Base-by-base conservation (phyloP, 306 rosid genomes). In the Gastrolobium bilobum region DNA sequence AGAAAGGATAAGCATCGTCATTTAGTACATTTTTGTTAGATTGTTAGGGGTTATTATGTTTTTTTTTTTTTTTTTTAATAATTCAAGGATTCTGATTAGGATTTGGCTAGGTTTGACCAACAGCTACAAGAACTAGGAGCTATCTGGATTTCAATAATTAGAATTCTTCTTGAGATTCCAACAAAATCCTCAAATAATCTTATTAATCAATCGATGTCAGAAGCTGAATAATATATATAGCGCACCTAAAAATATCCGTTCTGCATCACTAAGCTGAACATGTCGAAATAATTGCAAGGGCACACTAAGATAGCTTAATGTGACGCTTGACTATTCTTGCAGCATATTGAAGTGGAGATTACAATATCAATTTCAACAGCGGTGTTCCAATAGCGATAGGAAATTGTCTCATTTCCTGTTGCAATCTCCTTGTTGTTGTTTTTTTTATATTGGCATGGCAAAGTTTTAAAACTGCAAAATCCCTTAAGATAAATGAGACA, bases 211-310 rank as follows among this genome's bases (percentile, higher is more conserved):
- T 61, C 46, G 35, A 29, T 66, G 4, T 66, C 2, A 20, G 26
- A 29, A 44, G 9, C 72, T 26, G 72, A 13, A 29, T 29, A 10
- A 7, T 39, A n/a, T 47, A 10, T 47, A 47, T 13, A 7, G 52
- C 52, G 10, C 52, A 47, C 4, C 10, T 2, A 4, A 47, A 47
- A n/a, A n/a, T 11, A 33, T 10, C 42, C 66, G 6, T n/a, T 34
- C 42, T 59, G 66, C 76, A 70, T 71, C 63, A 71, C 10, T 10
- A 69, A 7, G 2, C 34, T 44, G 59, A 59, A 51, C 39, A 76
- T 63, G 33, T 48, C 0, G 34, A 5, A 31, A 47, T 13, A 14
- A n/a, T 50, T 60, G 47, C 85, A 7, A 20, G 34, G 57, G 44
- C 65, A 14, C 53, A 6, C 3, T 26, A 57, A 77, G 69, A 35